Percentiles rank a stretch among this genome's conserved stretches.
phyloP scores from a whole-genome alignment of 345 rosid genomes.

The Populus alba region DNA sequence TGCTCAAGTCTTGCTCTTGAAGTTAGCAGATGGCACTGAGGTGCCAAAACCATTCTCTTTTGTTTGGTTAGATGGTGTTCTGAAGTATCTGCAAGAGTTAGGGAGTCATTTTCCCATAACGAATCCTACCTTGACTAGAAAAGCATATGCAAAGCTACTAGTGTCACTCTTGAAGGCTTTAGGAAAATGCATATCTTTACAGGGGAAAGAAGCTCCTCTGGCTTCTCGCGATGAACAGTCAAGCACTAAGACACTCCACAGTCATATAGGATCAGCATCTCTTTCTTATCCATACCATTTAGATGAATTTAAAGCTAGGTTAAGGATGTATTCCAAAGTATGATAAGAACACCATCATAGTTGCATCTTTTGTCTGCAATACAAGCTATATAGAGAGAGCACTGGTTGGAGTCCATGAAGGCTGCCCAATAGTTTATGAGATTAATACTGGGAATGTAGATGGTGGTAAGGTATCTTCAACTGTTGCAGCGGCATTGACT shows the following conservation, averaged over 20 bases:
- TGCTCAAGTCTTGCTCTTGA: constrained; percentile 55
- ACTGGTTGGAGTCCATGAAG: constrained; percentile 64
- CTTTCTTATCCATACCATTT: constrained; percentile 38
- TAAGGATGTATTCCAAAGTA: constrained; percentile 62
- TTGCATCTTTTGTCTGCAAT: constrained; percentile 62
- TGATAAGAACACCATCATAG: constrained; percentile 59
- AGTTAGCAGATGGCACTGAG: constrained; percentile 46
- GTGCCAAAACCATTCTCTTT: constrained; percentile 47
- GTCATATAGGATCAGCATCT: constrained; percentile 31
- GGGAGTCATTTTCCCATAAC: constrained; percentile 52
- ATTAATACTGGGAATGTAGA: constrained; percentile 53
- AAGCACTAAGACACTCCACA: constrained; percentile 43
- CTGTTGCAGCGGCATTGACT: constrained; percentile 82
- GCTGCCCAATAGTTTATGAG: constrained; percentile 38
- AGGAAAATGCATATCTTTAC: constrained; percentile 82
- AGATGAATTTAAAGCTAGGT: constrained; percentile 62
- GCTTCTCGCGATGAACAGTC: constrained; percentile 72
- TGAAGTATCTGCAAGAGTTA: constrained; percentile 70
- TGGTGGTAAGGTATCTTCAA: constrained; percentile 66
- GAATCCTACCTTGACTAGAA: constrained; percentile 40
- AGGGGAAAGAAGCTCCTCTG: constrained; percentile 70
- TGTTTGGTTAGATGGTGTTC: constrained; percentile 81
- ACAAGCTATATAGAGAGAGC: constrained; percentile 74
- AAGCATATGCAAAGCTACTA: constrained; percentile 53
- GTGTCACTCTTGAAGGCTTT: constrained; percentile 65